A percentile compares a stretch with the other conserved stretches of the same genome.
phyloP scores from a whole-genome alignment of 257 asterid genomes.

The Capsicum baccatum region DNA sequence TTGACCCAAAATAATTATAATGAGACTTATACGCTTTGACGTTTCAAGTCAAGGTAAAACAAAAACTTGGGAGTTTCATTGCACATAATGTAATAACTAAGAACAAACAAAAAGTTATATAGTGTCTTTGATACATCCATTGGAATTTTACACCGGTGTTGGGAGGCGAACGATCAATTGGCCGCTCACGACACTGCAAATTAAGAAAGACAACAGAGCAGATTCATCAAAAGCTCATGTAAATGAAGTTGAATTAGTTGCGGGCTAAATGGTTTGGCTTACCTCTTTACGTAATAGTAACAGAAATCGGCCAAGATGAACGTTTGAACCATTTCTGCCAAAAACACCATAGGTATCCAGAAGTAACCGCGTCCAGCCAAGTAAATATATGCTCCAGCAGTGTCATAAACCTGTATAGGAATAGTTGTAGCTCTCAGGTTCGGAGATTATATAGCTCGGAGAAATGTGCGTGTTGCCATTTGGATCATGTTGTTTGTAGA shows the following conservation, averaged over 20 bases:
- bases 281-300: conserved; percentile 91
- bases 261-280: neutral
- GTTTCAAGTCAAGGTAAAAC: neutral
- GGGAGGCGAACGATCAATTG: conserved; percentile 66
- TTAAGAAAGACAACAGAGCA: neutral
- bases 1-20: too few species aligned
- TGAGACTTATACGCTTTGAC: too few species aligned
- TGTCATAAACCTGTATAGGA: conserved; percentile 61
- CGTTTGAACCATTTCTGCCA: conserved; percentile 84
- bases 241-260: conserved; percentile 10
- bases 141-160: conserved; percentile 48
- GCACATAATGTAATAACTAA: neutral
- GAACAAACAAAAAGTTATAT: conserved; percentile 4
- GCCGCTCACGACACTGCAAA: conserved; percentile 75
- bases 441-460: neutral
- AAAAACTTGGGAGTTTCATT: neutral
- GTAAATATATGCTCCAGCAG: conserved; percentile 63
- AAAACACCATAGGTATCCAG: conserved; percentile 73
- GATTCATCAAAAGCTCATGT: neutral
- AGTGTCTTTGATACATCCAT: neutral
- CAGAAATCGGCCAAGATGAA: conserved; percentile 92
- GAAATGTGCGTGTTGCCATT: neutral
- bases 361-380: conserved; percentile 64
- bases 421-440: neutral
- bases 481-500: neutral